Evolutionary conservation across 805 yeast genomes (phyloP), one percentile per base, ranked within the genome.

Genomic region (Wickerhamomyces chambardii): DNA sequence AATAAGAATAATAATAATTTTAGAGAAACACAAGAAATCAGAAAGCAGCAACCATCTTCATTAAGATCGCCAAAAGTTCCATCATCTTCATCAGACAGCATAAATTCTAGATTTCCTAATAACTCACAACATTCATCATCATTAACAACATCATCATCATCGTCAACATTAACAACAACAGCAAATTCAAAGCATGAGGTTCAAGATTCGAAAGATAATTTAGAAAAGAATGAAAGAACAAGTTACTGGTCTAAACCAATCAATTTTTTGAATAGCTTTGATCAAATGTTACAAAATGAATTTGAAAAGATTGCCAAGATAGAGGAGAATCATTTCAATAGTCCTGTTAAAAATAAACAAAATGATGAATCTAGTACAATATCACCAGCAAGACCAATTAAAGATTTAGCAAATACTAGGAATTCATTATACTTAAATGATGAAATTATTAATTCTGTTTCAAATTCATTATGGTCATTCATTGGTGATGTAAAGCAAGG

Each of bases 181-280:
- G 25, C 16, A 28, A 14, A 14, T 29, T 16, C 15, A 29, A 28
- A 16, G 15, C 9, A 17, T 18, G 17, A 4, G 12, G 22, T 17
- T 24, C 22, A 19, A 6, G 35, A n/a, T 32, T 28, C 15, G 18
- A 28, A 18, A 15, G 29, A 18, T 17, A 17, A 15, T 10, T n/a
- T 14, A 36, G 30, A 15, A 24, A 32, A 14, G 32, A 26, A 28
- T 11, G 45, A 43, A 37, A 36, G 51, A 19, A 37, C 43, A 4
- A 62, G 66, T 15, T 46, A 59, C 15, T 63, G 68, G 67, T 54
- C 75, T 4, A 76, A 70, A 45, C 82, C 86, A 1, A 59, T 80
- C 30, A 70, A 65, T 31, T 61, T 78, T 34, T 64, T 81, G 32
- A 84, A 77, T 44, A 84, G 77, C 41, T 69, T 81, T 47, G 90